These are phyloP conservation scores for Lojkania enalia DNA, from an alignment of 2,329 filamentous ascomycete species.

Conservation along the genomic window DNA sequence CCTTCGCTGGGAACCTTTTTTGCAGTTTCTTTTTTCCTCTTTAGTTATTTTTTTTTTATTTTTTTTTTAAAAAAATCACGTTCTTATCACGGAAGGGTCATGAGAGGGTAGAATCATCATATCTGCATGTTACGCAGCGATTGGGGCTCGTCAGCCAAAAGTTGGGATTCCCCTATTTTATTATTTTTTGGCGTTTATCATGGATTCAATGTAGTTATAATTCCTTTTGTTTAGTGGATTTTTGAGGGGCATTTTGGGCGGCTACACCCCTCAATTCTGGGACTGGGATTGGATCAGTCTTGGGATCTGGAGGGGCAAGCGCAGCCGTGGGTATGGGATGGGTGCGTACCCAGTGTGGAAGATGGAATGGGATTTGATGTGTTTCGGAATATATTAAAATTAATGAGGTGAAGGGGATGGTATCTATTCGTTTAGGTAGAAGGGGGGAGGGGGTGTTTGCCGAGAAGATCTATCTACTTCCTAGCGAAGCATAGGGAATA, in stretches of 20 bases:
- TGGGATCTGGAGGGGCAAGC: slow-evolving; percentile 23
- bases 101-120: background rate
- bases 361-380: no score
- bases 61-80: background rate
- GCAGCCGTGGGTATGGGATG: slow-evolving; percentile 20
- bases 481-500: no score
- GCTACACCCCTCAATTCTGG: slow-evolving; percentile 21
- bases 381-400: no score
- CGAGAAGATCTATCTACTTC: no score
- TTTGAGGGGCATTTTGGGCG: slow-evolving; percentile 17
- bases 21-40: slow-evolving; percentile 14
- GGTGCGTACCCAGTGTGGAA: no score
- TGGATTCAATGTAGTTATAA: no score
- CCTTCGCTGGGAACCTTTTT: slow-evolving; percentile 20
- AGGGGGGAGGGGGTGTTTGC: no score
- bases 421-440: slow-evolving; percentile 1
- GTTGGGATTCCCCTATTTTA: slow-evolving; percentile 20
- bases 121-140: slow-evolving; percentile 26
- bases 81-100: background rate
- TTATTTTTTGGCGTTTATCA: slow-evolving; percentile 27
- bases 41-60: background rate
- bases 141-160: slow-evolving; percentile 39
- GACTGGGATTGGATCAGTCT: slow-evolving; percentile 6
- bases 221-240: slow-evolving; percentile 30
- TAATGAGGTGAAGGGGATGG: background rate